Conservation (phyloP, 345 rosid genomes). For the Eucalyptus melliodora region DNA sequence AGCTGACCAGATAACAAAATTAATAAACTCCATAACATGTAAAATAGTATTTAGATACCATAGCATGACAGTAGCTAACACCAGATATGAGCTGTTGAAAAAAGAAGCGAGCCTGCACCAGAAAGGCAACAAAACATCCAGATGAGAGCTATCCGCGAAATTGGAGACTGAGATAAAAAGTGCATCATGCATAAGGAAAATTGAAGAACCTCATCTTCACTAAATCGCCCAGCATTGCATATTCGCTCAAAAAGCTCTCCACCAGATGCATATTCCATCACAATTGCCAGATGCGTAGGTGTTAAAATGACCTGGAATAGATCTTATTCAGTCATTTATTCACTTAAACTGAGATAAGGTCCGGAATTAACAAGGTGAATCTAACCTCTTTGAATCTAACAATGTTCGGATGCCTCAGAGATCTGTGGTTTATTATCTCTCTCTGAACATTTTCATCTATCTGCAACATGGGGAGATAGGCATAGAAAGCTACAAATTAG, state of each 20-base stretch:
- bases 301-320: constrained; percentile 60
- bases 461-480: constrained; percentile 18
- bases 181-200: background rate
- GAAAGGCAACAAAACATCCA: background rate
- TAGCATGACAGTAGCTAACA: constrained; percentile 90
- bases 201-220: constrained; percentile 73
- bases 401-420: constrained; percentile 90
- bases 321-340: background rate
- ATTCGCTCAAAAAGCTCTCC: constrained; percentile 91
- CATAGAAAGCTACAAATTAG: background rate
- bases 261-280: constrained; percentile 95
- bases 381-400: constrained; percentile 90
- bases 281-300: constrained; percentile 92
- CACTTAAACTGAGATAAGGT: background rate
- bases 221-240: constrained; percentile 77
- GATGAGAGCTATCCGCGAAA: background rate
- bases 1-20: background rate
- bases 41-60: constrained; percentile 34
- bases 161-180: background rate
- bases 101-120: constrained; percentile 84
- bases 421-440: constrained; percentile 91
- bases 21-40: background rate
- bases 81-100: constrained; percentile 97
- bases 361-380: background rate
- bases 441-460: constrained; percentile 91